A percentile compares a stretch with the other conserved stretches of the same genome.
Conservation (phyloP, 176 grass and related monocot genomes). For the Triticum monococcum region DNA sequence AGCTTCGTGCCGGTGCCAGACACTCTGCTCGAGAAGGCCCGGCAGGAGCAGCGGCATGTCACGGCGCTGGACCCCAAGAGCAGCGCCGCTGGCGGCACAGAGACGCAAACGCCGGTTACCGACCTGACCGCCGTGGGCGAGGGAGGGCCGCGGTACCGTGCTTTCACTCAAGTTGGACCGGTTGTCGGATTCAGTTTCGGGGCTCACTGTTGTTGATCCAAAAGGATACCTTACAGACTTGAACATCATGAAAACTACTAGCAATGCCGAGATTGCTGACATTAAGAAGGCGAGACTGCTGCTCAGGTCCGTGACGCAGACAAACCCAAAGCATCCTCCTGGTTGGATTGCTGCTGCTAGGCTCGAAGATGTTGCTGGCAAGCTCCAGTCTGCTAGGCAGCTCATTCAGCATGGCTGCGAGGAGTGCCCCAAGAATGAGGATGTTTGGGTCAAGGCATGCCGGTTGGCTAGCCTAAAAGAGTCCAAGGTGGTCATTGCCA, state of each 20-base stretch:
- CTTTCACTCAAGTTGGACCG: constrained; percentile 85
- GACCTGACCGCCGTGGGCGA: constrained; percentile 88
- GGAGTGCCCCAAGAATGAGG: constrained; percentile 88
- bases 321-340: constrained; percentile 85
- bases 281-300: constrained; percentile 88
- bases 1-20: constrained; percentile 84
- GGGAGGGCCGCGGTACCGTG: constrained; percentile 87
- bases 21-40: constrained; percentile 84
- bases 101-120: too few species aligned
- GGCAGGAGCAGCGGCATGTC: constrained; percentile 86
- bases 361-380: constrained; percentile 80
- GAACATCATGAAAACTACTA: constrained; percentile 92
- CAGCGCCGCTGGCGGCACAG: constrained; percentile 58
- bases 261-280: constrained; percentile 93
- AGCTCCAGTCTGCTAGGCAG: constrained; percentile 66
- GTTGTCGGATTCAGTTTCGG: constrained; percentile 81
- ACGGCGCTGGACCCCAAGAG: constrained; percentile 77
- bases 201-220: constrained; percentile 83
- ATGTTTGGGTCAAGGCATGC: constrained; percentile 90
- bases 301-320: constrained; percentile 80
- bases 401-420: constrained; percentile 83
- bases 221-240: constrained; percentile 88
- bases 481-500: constrained; percentile 85
- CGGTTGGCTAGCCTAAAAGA: constrained; percentile 75
- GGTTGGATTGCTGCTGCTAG: constrained; percentile 90